Percentiles rank a stretch among this genome's conserved stretches.
Evolutionary conservation across 2,329 filamentous ascomycete genomes (phyloP).

Genomic region (Nemania abortiva): DNA sequence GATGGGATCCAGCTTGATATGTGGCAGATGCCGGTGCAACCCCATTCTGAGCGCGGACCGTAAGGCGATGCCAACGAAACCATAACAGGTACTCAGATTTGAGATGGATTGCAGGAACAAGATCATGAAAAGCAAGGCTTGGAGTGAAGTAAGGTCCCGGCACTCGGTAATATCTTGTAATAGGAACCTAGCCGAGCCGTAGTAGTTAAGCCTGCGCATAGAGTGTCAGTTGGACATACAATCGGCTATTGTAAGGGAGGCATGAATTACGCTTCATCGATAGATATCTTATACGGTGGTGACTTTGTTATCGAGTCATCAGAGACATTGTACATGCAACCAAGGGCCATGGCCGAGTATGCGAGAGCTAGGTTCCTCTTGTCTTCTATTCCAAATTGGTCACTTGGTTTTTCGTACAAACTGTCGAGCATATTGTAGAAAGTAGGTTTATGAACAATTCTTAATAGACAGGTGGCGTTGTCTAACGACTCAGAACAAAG

Average conservation of each 20-base stretch:
- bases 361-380: conserved; percentile 70
- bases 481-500: conserved; percentile 56
- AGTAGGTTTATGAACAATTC: conserved; percentile 77
- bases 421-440: conserved; percentile 77
- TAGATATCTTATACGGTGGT: conserved; percentile 56
- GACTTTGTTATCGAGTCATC: conserved; percentile 43
- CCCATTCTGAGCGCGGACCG: conserved; percentile 82
- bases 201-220: conserved; percentile 75
- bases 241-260: not conserved
- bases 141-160: conserved; percentile 78
- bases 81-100: conserved; percentile 82
- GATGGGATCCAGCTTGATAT: conserved; percentile 71
- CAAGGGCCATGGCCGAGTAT: conserved; percentile 70
- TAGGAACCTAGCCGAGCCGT: conserved; percentile 74
- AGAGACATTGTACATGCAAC: conserved; percentile 66
- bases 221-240: conserved; percentile 48
- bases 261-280: conserved; percentile 65
- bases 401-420: conserved; percentile 71
- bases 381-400: conserved; percentile 67
- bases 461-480: conserved; percentile 58
- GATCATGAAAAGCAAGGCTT: conserved; percentile 83
- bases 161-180: conserved; percentile 76
- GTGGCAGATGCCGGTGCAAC: conserved; percentile 77
- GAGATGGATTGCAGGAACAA: conserved; percentile 84
- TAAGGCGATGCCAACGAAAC: conserved; percentile 82